Evolutionary conservation across 495 filamentous ascomycete genomes (phyloP), one percentile per base, ranked within the genome.

Genomic region (Glutinoglossum americanum): DNA sequence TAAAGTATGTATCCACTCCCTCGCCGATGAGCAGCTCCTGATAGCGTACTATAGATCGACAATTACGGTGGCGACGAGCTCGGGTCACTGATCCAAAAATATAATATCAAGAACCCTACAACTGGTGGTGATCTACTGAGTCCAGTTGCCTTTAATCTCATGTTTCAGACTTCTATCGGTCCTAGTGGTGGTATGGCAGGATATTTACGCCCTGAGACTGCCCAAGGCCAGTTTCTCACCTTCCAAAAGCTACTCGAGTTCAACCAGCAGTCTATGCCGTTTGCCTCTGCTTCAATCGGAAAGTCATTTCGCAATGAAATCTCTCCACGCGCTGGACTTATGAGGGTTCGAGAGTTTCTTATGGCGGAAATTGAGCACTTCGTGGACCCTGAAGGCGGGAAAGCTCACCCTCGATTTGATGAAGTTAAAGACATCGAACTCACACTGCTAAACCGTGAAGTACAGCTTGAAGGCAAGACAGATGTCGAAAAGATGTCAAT

Each of bases 351-450:
- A 61, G 82, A 84, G 64, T 85, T 85, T 68, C 67, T 84, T 48
- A 83, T 85, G 82, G 82, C 83, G 5, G 84, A 89, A 68, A 84
- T 88, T 60, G 84, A 88, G 68, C 83, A 87, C 64, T 88, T 79
- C 62, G 84, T 89, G 58, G 84, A 89, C 61, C 84, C 84, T 21
- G 66, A 80, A 51, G 74, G 78, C 63, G 74, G 81, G 64, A 89
- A 87, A 73, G 81, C 80, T 65, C 84, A 88, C 65, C 67, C 71
- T 41, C 80, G 80, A 5, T 89, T 89, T 66, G 61, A 73, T 28
- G 79, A 85, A 55, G 76, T 89, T 32, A 75, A 77, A 55, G 70
- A 84, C 54, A 67, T 85, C 44, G 76, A 81, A 67, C 72, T 90
- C 60, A 70, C 74, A 26, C 72, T 90, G 35, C 76, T 90, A 17